Conservation (phyloP, 169 alveolate species). For the Perkinsus marinus region DNA sequence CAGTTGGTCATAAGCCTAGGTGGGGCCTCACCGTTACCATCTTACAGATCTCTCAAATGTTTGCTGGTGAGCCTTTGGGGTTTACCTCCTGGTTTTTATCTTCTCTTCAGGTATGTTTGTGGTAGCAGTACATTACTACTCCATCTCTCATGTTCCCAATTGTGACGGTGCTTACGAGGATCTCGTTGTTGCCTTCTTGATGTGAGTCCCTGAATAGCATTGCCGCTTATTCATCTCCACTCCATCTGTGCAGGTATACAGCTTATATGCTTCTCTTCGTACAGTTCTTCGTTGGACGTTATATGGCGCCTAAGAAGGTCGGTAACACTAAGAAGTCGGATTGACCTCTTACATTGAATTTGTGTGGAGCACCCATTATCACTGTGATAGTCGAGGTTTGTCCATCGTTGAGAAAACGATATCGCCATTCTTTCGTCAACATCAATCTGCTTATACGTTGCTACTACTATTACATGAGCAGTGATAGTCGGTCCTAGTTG, state of each 20-base stretch:
- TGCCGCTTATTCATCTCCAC: background rate
- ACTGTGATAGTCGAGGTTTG: too few relatives aligned
- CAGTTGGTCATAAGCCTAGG: constrained; percentile 31
- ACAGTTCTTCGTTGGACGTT: background rate
- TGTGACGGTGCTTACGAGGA: background rate
- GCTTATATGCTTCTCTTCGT: background rate
- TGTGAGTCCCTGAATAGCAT: background rate
- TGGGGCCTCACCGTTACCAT: constrained; percentile 54
- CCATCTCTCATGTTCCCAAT: background rate
- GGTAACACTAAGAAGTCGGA: too few relatives aligned
- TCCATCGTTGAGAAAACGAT: too few relatives aligned
- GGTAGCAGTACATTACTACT: constrained; percentile 5
- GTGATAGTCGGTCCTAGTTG: too few relatives aligned
- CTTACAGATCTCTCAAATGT: constrained; percentile 52
- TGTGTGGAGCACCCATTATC: too few relatives aligned
- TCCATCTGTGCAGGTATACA: background rate
- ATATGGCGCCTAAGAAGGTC: background rate
- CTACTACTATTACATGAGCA: too few relatives aligned
- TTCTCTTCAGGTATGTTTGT: constrained; percentile 12
- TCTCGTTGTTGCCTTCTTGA: background rate
- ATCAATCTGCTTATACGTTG: too few relatives aligned
- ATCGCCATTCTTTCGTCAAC: too few relatives aligned
- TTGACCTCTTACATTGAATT: too few relatives aligned
- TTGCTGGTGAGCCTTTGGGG: constrained; percentile 36
- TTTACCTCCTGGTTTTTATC: constrained; percentile 15